Base-by-base conservation (phyloP, 2,329 filamentous ascomycete species). In the Penicillium sp. region DNA sequence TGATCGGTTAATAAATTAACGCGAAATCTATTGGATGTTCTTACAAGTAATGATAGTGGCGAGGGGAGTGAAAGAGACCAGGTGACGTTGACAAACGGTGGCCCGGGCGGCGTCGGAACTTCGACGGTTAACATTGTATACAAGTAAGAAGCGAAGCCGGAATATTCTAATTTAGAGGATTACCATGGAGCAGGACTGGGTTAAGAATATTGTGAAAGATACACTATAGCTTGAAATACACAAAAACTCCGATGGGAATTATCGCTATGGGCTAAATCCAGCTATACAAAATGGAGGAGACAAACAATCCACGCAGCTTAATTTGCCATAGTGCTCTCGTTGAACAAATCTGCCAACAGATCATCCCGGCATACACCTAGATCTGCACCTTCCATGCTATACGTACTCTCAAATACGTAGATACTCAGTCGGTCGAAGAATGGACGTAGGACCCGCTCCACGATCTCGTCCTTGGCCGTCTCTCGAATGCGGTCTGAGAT, bases 361-460 rank as follows among this genome's bases (percentile, higher is more conserved):
- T 83, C 83, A 62, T 82, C 78, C 53, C 83, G 79, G 67, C 90
- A 92, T 10, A 80, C 80, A 51, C 87, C 83, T 66, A 82, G 72
- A 72, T 96, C 91, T 26, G 89, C 76, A 43, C 75, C 74, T 35
- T 86, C 88, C 87, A 97, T 93, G 16, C 89, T 87, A 74, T 99
- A 99, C 54, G 90, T 93, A 60, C 88, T 90, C 78, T 99, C 95
- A 76, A 97, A 99, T 0, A 91, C 89, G 72, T 88, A 91, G 68
- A 99, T 97, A 72, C 93, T 97, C 62, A 99, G 78, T 71, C 96
- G 90, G 14, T 89, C 89, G 70, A 98, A 92, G 77, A 97, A 98
- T 0, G 93, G 93, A 64, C 90, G 83, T 61, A 98, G 76, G 13
- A 97, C 84, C 70, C 89, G 89, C 57, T 87, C 86, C 5, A 95